Evolutionary conservation across 2,329 filamentous ascomycete genomes (phyloP).

Genomic region (Colletotrichum cereale): DNA sequence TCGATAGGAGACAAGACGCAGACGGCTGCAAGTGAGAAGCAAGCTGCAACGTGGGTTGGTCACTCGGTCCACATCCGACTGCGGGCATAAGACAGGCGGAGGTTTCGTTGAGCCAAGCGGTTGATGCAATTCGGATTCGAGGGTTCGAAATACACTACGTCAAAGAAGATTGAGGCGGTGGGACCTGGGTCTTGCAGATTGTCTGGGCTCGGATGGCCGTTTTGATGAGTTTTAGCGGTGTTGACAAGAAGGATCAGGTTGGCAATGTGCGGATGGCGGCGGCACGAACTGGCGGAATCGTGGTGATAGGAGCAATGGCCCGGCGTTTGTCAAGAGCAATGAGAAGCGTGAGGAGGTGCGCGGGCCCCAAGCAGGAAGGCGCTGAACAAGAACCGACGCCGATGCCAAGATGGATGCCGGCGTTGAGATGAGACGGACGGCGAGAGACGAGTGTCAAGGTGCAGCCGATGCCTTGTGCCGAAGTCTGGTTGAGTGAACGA

Average conservation of each 20-base stretch:
- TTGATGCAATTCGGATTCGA: slow-evolving; percentile 13
- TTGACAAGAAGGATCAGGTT: slow-evolving; percentile 18
- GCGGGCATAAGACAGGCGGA: slow-evolving; percentile 24
- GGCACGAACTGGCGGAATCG: slow-evolving; percentile 14
- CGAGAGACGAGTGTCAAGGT: slow-evolving; percentile 17
- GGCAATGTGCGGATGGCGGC: slow-evolving; percentile 30
- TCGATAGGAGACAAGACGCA: slow-evolving; percentile 2
- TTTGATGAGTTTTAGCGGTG: slow-evolving; percentile 26
- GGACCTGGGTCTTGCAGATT: slow-evolving; percentile 8
- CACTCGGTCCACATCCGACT: slow-evolving; percentile 9
- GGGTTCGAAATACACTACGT: not conserved
- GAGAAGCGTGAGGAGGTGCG: not conserved
- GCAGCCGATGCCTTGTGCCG: not conserved
- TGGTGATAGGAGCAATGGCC: slow-evolving; percentile 10
- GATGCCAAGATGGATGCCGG: slow-evolving; percentile 8
- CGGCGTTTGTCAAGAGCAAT: slow-evolving; percentile 27
- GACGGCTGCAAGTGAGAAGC: slow-evolving; percentile 39
- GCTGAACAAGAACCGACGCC: slow-evolving; percentile 1
- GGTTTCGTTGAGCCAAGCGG: slow-evolving; percentile 32
- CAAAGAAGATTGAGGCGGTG: slow-evolving; percentile 2
- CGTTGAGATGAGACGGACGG: slow-evolving; percentile 30
- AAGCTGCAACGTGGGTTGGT: slow-evolving; percentile 38
- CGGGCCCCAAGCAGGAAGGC: slow-evolving; percentile 1
- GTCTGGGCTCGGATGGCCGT: slow-evolving; percentile 9
- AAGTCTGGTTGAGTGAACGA: slow-evolving; percentile 14